Conservation (phyloP, 345 rosid genomes). For the Heritiera littoralis region DNA sequence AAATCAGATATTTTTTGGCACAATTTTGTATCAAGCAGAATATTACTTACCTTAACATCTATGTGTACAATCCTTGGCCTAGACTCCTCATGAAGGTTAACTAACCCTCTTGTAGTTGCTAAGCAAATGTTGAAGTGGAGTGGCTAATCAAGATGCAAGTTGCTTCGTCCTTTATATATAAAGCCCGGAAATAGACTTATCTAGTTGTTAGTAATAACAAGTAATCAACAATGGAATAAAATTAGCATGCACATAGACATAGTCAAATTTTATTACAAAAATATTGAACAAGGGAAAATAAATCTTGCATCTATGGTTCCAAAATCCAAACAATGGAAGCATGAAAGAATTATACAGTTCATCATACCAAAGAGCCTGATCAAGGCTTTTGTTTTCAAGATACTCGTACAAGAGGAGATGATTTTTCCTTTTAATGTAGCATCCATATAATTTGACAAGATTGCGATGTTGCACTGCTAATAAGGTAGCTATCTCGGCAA, state of each 20-base stretch:
- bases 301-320: background rate
- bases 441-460: constrained; percentile 68
- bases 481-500: constrained; percentile 38
- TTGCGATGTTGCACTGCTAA: constrained; percentile 65
- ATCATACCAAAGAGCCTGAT: constrained; percentile 61
- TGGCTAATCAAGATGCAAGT: constrained; percentile 43
- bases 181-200: too few relatives aligned
- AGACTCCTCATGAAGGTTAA: constrained; percentile 57
- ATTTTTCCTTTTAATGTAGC: constrained; percentile 61
- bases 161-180: constrained; percentile 24
- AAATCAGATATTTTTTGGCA: constrained; percentile 60
- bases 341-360: background rate
- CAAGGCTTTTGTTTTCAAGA: constrained; percentile 69
- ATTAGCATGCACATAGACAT: background rate
- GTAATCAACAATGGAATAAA: background rate
- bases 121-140: constrained; percentile 45
- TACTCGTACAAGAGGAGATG: constrained; percentile 73
- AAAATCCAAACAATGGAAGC: background rate
- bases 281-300: background rate
- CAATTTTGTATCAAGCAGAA: constrained; percentile 49
- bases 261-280: background rate
- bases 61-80: constrained; percentile 54
- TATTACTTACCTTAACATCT: constrained; percentile 62
- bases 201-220: background rate
- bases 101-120: constrained; percentile 49